Percentiles rank a stretch among this genome's conserved stretches.
Evolutionary conservation across 257 asterid genomes (phyloP).

Genomic region (Echites panduratus): DNA sequence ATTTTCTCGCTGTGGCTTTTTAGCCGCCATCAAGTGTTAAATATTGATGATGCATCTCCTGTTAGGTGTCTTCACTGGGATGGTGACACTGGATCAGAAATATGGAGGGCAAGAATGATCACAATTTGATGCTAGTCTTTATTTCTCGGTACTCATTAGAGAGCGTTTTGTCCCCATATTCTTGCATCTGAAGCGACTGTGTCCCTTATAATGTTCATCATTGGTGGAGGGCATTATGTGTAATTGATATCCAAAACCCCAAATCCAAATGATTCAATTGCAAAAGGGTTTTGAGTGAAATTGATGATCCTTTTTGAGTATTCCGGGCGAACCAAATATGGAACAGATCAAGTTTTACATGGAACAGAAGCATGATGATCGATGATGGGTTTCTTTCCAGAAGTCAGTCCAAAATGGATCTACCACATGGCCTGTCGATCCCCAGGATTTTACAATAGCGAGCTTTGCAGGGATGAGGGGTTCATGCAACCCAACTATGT

Average conservation of each 20-base stretch:
- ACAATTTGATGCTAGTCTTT: neutral
- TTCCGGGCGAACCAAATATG: neutral
- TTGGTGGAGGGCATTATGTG: neutral
- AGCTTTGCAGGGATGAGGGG: neutral
- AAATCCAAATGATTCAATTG: neutral
- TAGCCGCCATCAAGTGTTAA: too few relatives aligned
- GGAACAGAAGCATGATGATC: neutral
- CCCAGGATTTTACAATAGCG: neutral
- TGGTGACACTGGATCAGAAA: neutral
- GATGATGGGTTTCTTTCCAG: neutral
- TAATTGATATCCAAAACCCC: too few relatives aligned
- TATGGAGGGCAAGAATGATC: too few relatives aligned
- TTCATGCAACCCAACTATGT: neutral
- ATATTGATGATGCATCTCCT: too few relatives aligned
- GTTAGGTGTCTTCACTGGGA: neutral
- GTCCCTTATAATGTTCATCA: neutral
- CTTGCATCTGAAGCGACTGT: neutral
- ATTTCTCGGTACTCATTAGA: neutral
- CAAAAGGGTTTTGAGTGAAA: neutral
- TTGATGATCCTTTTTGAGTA: neutral
- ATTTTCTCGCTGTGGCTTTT: too few relatives aligned
- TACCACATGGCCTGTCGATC: slow-evolving; percentile 12
- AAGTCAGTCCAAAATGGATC: neutral
- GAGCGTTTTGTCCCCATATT: neutral
- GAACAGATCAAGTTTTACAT: neutral